Evolutionary conservation across 2,329 filamentous ascomycete genomes (phyloP).

Genomic region (Colletotrichum tanaceti): DNA sequence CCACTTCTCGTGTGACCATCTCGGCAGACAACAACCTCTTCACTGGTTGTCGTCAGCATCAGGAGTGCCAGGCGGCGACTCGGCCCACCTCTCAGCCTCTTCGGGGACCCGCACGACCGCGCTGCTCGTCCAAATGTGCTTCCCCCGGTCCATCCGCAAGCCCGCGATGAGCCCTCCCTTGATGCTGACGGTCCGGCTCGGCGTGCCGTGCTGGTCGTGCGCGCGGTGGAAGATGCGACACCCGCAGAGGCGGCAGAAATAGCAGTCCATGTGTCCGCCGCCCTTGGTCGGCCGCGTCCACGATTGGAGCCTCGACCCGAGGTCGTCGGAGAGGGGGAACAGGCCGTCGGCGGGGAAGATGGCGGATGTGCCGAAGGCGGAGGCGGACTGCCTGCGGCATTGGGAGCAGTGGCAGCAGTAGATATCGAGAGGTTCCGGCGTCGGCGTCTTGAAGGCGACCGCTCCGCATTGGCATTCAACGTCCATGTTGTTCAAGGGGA

Average conservation of each 20-base stretch:
- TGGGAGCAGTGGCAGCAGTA: slow-evolving; percentile 61
- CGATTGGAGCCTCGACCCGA: slow-evolving; percentile 49
- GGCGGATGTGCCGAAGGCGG: slow-evolving; percentile 60
- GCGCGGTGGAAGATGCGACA: slow-evolving; percentile 60
- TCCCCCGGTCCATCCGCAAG: slow-evolving; percentile 52
- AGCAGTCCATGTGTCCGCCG: slow-evolving; percentile 57
- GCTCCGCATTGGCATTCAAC: slow-evolving; percentile 55
- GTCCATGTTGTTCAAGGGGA: slow-evolving; percentile 29
- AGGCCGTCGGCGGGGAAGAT: slow-evolving; percentile 55
- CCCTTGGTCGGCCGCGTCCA: slow-evolving; percentile 55
- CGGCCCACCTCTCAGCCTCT: slow-evolving; percentile 41
- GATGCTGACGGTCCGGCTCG: slow-evolving; percentile 53
- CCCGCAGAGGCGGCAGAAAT: slow-evolving; percentile 57
- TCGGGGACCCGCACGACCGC: slow-evolving; percentile 59
- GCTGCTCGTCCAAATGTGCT: slow-evolving; percentile 59
- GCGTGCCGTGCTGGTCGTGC: slow-evolving; percentile 52
- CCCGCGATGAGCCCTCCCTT: slow-evolving; percentile 61
- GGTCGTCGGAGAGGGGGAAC: slow-evolving; percentile 52
- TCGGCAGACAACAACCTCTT: neutral
- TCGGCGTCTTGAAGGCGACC: slow-evolving; percentile 52
- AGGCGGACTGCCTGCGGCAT: slow-evolving; percentile 58
- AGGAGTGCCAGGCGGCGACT: slow-evolving; percentile 32
- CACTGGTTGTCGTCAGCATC: neutral
- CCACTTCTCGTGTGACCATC: neutral
- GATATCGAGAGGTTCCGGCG: slow-evolving; percentile 50